These are phyloP conservation scores for Phylloporus arenicola DNA, from an alignment of 768 basidiomycete genomes.

Conservation along the genomic window DNA sequence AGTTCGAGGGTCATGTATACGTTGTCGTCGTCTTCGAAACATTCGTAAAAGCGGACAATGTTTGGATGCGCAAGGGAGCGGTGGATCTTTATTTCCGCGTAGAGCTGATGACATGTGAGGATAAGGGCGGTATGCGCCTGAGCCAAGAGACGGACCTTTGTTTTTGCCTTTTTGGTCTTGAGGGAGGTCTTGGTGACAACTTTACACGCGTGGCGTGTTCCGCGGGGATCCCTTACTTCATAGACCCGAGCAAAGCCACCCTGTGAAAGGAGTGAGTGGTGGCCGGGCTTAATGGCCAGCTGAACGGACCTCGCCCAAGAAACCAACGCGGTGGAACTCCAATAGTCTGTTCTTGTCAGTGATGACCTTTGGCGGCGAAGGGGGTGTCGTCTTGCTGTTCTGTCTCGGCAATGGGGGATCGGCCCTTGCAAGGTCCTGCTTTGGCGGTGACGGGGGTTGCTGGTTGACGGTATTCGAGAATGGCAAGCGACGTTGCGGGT, in stretches of 20 bases:
- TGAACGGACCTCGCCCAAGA: slow-evolving; percentile 74
- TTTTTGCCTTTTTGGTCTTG: slow-evolving; percentile 94
- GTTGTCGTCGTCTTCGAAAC: slow-evolving; percentile 92
- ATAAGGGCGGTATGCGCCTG: not conserved
- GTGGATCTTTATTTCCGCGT: slow-evolving; percentile 98
- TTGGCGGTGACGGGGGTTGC: slow-evolving; percentile 31
- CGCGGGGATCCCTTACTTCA: slow-evolving; percentile 74
- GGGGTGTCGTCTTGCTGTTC: slow-evolving; percentile 76
- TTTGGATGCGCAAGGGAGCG: slow-evolving; percentile 86
- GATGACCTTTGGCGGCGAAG: slow-evolving; percentile 75
- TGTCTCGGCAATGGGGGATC: slow-evolving; percentile 75
- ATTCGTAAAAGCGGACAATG: slow-evolving; percentile 87
- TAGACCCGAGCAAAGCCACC: slow-evolving; percentile 98
- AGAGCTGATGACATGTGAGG: slow-evolving; percentile 53
- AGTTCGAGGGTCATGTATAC: slow-evolving; percentile 97
- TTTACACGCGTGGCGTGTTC: slow-evolving; percentile 76
- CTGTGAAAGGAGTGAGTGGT: slow-evolving; percentile 23
- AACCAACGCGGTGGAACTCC: slow-evolving; percentile 68
- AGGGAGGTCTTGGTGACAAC: slow-evolving; percentile 90
- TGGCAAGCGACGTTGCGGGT: slow-evolving; percentile 35
- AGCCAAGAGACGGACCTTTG: slow-evolving; percentile 57
- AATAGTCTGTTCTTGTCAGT: slow-evolving; percentile 52
- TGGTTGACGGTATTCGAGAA: slow-evolving; percentile 40
- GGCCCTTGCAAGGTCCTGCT: slow-evolving; percentile 35
- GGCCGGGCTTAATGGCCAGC: not conserved